Percentiles rank a stretch among this genome's conserved stretches.
phyloP scores from a whole-genome alignment of 306 rosid species.

The Gastrolobium villosum region DNA sequence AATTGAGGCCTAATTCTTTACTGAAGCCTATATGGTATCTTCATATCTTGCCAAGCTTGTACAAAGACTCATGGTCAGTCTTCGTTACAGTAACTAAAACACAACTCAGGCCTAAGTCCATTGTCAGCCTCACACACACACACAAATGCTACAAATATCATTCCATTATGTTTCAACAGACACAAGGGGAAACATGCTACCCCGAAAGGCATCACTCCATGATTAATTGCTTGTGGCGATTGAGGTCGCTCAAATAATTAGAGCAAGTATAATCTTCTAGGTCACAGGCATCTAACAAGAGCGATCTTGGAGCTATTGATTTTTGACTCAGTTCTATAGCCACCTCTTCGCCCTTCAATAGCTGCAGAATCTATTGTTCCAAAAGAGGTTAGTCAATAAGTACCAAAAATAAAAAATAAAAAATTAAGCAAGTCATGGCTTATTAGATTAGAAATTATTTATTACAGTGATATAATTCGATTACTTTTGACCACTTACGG shows the following conservation, averaged over 20 bases:
- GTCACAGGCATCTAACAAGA: conserved; percentile 73
- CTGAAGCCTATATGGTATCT: conserved; percentile 46
- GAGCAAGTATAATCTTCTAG: conserved; percentile 82
- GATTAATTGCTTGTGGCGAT: conserved; percentile 76
- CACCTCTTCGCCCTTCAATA: conserved; percentile 70
- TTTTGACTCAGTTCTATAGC: conserved; percentile 55
- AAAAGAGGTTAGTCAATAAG: neutral
- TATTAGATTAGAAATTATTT: too few relatives aligned
- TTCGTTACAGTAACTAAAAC: too few relatives aligned
- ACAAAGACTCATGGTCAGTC: conserved; percentile 21
- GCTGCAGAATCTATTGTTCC: conserved; percentile 59
- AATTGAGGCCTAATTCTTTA: too few relatives aligned
- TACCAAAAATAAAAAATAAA: neutral
- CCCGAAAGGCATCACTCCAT: conserved; percentile 66
- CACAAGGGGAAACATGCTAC: conserved; percentile 32
- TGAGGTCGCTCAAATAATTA: conserved; percentile 71
- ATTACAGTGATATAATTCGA: too few relatives aligned
- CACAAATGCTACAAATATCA: conserved; percentile 30
- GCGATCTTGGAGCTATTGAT: conserved; percentile 54
- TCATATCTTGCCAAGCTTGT: conserved; percentile 39
- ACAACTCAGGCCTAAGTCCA: neutral
- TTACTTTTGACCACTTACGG: too few relatives aligned
- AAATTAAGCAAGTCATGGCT: neutral
- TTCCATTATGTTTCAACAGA: conserved; percentile 32
- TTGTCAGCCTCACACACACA: conserved; percentile 36